Conservation (phyloP, 2,329 filamentous ascomycete species). For the Exserohilum turcica region DNA sequence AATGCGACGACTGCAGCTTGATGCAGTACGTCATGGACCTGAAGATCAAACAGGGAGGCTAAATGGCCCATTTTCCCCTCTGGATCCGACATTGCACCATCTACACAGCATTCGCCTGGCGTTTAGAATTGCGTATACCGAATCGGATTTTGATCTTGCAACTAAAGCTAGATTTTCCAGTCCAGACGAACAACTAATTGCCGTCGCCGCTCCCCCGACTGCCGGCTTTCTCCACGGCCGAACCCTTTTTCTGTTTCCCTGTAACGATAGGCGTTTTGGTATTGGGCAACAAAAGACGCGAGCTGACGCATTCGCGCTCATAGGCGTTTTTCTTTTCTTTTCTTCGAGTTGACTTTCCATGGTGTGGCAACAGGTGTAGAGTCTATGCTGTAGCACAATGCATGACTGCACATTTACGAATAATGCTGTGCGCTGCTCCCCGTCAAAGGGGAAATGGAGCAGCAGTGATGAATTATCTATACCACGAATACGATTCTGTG, state of each 20-base stretch:
- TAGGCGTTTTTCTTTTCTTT: conserved; percentile 23
- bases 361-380: background rate
- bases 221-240: background rate
- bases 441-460: background rate
- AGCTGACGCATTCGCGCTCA: conserved; percentile 12
- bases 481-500: background rate
- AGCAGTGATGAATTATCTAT: background rate
- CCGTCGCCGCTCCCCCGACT: background rate
- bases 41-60: conserved; percentile 41
- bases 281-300: conserved; percentile 2
- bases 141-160: conserved; percentile 1
- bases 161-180: background rate
- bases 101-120: conserved; percentile 24
- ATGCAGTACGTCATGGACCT: conserved; percentile 52
- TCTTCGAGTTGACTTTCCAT: conserved; percentile 1
- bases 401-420: background rate
- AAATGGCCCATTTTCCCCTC: background rate
- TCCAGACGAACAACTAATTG: background rate
- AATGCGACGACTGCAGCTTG: conserved; percentile 54
- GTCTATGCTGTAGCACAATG: background rate
- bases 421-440: too few species aligned
- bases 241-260: conserved; percentile 1
- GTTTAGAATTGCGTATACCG: conserved; percentile 14
- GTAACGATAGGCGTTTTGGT: conserved; percentile 21
- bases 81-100: conserved; percentile 17